Evolutionary conservation across 129 eudicot species (phyloP).

Genomic region (Chrysanthemum lavandulifolium): DNA sequence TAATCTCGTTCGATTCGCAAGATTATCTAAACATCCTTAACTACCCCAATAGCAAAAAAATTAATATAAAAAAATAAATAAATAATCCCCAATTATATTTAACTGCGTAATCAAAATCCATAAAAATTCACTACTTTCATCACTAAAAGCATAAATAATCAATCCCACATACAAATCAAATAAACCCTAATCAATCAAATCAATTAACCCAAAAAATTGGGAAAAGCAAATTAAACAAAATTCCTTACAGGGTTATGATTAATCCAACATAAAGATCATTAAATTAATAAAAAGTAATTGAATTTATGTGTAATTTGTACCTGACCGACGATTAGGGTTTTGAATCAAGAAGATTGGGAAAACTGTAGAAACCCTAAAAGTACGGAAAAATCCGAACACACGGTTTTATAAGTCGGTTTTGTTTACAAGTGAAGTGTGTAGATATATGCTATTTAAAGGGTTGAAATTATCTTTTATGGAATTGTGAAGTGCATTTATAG

Average conservation of each 20-base stretch:
- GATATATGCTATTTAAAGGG: not conserved
- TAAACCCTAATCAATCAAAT: not conserved
- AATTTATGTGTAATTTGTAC: slow-evolving; percentile 18
- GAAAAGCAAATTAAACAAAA: not conserved
- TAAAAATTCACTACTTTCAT: too few relatives aligned
- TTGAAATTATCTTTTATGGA: slow-evolving; percentile 4
- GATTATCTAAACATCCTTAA: too few relatives aligned
- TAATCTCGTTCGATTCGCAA: too few relatives aligned
- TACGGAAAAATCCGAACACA: slow-evolving; percentile 31
- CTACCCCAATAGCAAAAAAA: too few relatives aligned
- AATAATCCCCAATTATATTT: too few relatives aligned
- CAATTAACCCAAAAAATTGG: not conserved
- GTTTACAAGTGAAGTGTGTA: slow-evolving; percentile 15
- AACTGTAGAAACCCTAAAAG: slow-evolving; percentile 40
- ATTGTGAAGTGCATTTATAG: not conserved
- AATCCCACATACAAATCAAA: not conserved
- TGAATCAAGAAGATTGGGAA: not conserved
- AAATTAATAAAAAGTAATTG: not conserved
- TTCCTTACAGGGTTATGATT: not conserved
- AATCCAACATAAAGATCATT: not conserved
- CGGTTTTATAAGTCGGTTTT: slow-evolving; percentile 23
- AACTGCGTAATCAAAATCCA: too few relatives aligned
- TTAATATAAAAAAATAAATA: too few relatives aligned
- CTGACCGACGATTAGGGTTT: slow-evolving; percentile 56
- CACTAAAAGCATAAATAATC: not conserved